Base-by-base conservation (phyloP, 208 protist species). In the Trypanosoma vivax region DNA sequence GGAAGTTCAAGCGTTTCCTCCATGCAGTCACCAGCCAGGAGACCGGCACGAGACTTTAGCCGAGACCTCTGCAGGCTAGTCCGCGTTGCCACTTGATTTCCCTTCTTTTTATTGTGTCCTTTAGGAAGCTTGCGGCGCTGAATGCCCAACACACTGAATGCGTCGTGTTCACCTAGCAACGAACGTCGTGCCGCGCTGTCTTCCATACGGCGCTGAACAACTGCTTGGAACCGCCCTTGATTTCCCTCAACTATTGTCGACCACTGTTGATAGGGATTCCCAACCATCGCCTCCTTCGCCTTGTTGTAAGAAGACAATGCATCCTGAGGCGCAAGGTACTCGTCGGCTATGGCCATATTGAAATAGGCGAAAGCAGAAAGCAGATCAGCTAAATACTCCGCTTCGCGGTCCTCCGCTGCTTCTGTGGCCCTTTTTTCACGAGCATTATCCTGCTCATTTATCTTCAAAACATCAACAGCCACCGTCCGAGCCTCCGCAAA, bases 181-280 rank as follows among this genome's bases (percentile, higher is more conserved):
- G 19, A 2, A 21, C 46, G 37, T 46, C 45, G 43, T n/a, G 38
- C 43, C 21, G 14, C 16, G 4, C 31, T 7, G 0, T 13, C 60
- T 21, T 67, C 51, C n/a, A 37, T 50, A 10, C 46, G 60, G 10
- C 35, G 30, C 19, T 59, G 52, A 3, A 60, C 14, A 25, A 67
- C 50, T 13, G 33, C 34, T 1, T 54, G 34, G 35, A 60, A 60
- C 35, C 45, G 31, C n/a, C 38, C 31, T 24, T 39, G 60, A 50
- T 23, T 34, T 24, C 11, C 24, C 42, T 59, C 60, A 46, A 54
- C 49, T 25, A 55, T 23, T 14, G 19, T 18, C 29, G 60, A 59
- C 60, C 60, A 67, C n/a, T 60, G 42, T 38, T 67, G 60, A 24
- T 67, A 60, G 19, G 60, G 60, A 21, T 46, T 60, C 42, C 21